These are phyloP conservation scores for Nakaseomyces glabratus DNA, from an alignment of 1,139 yeast species.

Conservation along the genomic window DNA sequence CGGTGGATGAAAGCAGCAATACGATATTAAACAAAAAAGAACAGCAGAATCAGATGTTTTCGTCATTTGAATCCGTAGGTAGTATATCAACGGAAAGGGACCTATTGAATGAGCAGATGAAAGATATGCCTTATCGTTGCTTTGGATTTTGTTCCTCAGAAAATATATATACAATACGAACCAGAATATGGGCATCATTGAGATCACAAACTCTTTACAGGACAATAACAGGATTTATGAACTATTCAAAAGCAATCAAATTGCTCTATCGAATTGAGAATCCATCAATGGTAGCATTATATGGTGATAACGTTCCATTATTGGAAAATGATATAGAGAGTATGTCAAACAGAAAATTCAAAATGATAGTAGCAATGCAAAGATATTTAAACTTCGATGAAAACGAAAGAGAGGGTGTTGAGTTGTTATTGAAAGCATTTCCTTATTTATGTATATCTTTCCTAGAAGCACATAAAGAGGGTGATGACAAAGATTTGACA, in stretches of 20 bases:
- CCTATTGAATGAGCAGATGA: conserved; percentile 35
- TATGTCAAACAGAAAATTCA: conserved; percentile 56
- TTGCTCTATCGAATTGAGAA: conserved; percentile 57
- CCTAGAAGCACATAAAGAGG: conserved; percentile 41
- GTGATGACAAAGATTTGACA: conserved; percentile 26
- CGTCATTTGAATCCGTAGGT: conserved; percentile 5
- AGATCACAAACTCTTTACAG: conserved; percentile 72
- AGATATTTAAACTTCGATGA: conserved; percentile 42
- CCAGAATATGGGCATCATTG: conserved; percentile 75
- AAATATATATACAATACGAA: conserved; percentile 53
- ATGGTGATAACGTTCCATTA: conserved; percentile 32
- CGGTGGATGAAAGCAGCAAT: too few species aligned
- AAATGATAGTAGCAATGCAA: conserved; percentile 66
- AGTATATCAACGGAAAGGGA: conserved; percentile 27
- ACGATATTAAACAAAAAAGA: too few species aligned
- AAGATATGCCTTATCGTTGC: conserved; percentile 60
- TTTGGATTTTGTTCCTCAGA: conserved; percentile 61
- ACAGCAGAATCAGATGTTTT: too few species aligned
- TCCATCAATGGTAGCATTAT: conserved; percentile 38
- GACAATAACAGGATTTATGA: conserved; percentile 69
- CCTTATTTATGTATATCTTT: conserved; percentile 56
- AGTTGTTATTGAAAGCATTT: conserved; percentile 47
- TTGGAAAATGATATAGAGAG: conserved; percentile 38
- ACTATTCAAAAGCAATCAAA: conserved; percentile 59
- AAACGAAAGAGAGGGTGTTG: conserved; percentile 48